phyloP scores from a whole-genome alignment of 306 rosid species.

The Gastrolobium villosum region DNA sequence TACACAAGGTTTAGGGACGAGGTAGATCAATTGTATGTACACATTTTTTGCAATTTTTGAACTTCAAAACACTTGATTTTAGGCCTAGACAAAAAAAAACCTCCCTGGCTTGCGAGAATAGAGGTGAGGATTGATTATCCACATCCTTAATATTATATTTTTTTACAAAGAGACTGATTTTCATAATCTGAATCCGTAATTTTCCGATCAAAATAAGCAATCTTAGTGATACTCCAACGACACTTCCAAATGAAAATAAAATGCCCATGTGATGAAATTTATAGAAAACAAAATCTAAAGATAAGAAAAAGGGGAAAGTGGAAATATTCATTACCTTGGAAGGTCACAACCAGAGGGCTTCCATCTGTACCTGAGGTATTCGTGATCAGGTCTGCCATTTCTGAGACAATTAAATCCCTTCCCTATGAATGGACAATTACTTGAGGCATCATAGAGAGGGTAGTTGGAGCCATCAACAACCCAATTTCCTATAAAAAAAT shows the following conservation, averaged over 20 bases:
- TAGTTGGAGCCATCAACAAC: constrained; percentile 46
- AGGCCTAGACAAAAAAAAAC: no score
- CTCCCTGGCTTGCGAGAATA: no score
- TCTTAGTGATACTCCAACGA: background rate
- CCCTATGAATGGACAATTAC: constrained; percentile 62
- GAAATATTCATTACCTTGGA: constrained; percentile 56
- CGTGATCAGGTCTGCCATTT: constrained; percentile 66
- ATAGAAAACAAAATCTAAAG: background rate
- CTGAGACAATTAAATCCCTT: constrained; percentile 61
- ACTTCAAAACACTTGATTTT: no score
- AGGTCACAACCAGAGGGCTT: constrained; percentile 66
- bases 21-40: no score
- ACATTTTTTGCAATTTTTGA: no score
- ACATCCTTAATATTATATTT: no score
- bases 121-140: no score
- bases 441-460: constrained; percentile 65
- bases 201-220: no score
- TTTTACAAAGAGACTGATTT: no score
- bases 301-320: background rate
- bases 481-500: constrained; percentile 66
- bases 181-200: no score
- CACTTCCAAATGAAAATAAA: background rate
- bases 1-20: no score
- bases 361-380: constrained; percentile 72
- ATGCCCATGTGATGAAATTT: background rate